Evolutionary conservation across 768 basidiomycete genomes (phyloP).

Genomic region (Rhodotorula diobovata): DNA sequence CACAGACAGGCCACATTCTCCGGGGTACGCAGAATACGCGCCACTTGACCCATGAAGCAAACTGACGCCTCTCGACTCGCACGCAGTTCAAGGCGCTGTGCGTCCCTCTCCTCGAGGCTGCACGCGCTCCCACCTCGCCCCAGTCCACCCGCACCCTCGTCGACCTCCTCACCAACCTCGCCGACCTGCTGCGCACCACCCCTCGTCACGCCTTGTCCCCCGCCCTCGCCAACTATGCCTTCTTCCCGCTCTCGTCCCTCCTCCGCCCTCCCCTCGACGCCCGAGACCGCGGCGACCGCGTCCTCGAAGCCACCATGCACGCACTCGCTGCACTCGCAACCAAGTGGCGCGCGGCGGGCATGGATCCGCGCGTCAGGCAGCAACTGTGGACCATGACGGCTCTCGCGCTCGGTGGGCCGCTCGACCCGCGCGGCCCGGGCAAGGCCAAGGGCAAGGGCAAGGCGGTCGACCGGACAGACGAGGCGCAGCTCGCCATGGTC

Average conservation of each 20-base stretch:
- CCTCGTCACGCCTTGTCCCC: conserved; percentile 52
- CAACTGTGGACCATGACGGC: conserved; percentile 75
- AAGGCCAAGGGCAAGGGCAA: conserved; percentile 61
- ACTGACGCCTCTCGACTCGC: neutral
- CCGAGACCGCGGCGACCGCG: conserved; percentile 69
- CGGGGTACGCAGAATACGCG: neutral
- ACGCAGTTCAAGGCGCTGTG: conserved; percentile 65
- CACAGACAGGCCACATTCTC: neutral
- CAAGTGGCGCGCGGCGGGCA: conserved; percentile 52
- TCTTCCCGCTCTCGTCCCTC: conserved; percentile 80
- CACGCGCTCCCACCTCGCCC: conserved; percentile 57
- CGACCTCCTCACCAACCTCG: conserved; percentile 57
- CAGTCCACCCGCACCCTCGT: conserved; percentile 54
- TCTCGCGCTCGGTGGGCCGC: conserved; percentile 62
- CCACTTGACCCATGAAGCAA: neutral
- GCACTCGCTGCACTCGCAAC: conserved; percentile 60
- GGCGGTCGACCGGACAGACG: conserved; percentile 61
- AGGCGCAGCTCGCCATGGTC: conserved; percentile 71
- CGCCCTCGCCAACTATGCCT: conserved; percentile 71
- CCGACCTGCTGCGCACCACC: conserved; percentile 53
- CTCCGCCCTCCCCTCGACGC: conserved; percentile 65
- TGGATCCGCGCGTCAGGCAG: conserved; percentile 46
- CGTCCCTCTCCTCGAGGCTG: conserved; percentile 70
- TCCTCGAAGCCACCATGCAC: conserved; percentile 51
- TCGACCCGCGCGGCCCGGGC: conserved; percentile 43